Base-by-base conservation (phyloP, 2,329 filamentous ascomycete species). In the Colletotrichum tofieldiae region DNA sequence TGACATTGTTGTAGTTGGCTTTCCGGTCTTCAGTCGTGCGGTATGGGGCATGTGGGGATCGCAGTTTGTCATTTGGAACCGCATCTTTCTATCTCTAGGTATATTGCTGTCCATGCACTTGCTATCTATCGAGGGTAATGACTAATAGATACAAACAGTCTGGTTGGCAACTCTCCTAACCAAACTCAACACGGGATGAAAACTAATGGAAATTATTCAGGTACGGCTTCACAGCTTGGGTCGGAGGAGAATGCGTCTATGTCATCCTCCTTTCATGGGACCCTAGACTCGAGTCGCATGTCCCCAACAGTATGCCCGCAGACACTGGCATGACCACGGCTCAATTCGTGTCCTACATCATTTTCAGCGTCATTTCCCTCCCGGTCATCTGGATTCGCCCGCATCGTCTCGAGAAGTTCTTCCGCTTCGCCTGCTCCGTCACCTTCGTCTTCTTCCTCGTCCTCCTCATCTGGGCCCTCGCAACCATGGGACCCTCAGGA, bases 161-260 rank as follows among this genome's bases (percentile, higher is more conserved):
- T 79, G 77, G 76, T 77, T 62, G 14, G 61, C 47, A 64, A 16
- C 20, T 51, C 35, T 47, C 35, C n/a, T 52, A 39, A 18, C 59
- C 12, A 20, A 45, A 45, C 3, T 37, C 39, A 26, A 32, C 23
- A 41, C 37, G 20, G 6, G 20, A 55, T 58, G 29, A 35, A 35
- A 12, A 69, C 75, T 75, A 6, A 37, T 18, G 39, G n/a, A 11
- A 39, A 49, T 9, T 5, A 55, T 55, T 49, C 35, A 82, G 81
- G 82, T 84, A 84, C 64, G 83, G 81, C 20, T 85, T 86, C 68
- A 84, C 85, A 63, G 81, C 84, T 5, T 86, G 84, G 82, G 82
- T 86, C 51, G 85, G 85, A 16, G 85, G 85, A 3, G 79, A 85
- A 75, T 86, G 84, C 60, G 73, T 86, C 66, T 84, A 86, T 62